These are phyloP conservation scores for Phoma herbarum DNA, from an alignment of 2,329 filamentous ascomycete genomes.

Conservation along the genomic window DNA sequence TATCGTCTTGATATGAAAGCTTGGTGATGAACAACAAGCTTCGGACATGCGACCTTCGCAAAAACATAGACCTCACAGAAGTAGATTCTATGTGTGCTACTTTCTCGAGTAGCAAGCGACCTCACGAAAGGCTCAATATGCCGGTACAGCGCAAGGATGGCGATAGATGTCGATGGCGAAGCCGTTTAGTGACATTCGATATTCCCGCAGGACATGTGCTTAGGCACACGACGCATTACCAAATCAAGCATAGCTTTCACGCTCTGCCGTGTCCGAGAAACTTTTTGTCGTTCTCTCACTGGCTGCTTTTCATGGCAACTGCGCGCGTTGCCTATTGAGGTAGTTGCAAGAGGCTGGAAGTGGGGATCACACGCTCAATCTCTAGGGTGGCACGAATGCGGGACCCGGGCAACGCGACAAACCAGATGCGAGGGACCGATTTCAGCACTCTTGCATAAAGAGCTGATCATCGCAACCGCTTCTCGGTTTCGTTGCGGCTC, in stretches of 20 bases:
- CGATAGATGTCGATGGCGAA: background rate
- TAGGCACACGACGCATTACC: conserved; percentile 13
- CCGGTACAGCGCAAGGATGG: background rate
- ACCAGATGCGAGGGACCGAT: conserved; percentile 12
- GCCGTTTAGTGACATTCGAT: conserved; percentile 2
- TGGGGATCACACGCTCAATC: conserved; percentile 19
- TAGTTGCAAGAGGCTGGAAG: conserved; percentile 16
- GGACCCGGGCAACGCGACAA: conserved; percentile 13
- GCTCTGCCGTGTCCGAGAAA: background rate
- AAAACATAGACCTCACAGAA: background rate
- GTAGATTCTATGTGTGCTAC: background rate
- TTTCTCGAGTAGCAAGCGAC: background rate
- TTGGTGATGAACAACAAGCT: background rate
- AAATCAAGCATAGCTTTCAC: conserved; percentile 3
- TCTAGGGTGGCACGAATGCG: conserved; percentile 17
- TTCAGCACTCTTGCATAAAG: conserved; percentile 9
- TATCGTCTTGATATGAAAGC: conserved; percentile 12
- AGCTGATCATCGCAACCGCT: conserved; percentile 3
- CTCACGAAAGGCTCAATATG: background rate
- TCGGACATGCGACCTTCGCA: background rate
- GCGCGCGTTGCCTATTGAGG: conserved; percentile 9
- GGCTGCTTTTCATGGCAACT: background rate
- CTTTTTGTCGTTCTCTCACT: background rate
- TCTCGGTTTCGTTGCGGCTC: conserved; percentile 1
- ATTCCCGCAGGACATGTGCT: conserved; percentile 15